Conservation (phyloP, 495 filamentous ascomycete species). For the Lentithecium fluviatile region DNA sequence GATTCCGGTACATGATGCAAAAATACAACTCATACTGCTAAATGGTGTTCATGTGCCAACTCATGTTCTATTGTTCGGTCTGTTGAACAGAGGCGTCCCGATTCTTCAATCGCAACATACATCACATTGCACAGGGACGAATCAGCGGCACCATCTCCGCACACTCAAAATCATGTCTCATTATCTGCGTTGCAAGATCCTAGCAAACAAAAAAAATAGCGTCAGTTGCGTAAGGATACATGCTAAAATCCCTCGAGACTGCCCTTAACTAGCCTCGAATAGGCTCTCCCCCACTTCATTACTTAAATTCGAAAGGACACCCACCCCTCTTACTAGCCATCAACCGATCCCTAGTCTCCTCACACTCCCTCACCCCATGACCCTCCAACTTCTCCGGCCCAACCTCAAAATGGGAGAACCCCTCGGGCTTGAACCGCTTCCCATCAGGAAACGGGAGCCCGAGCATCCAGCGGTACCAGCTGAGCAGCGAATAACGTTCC, state of each 20-base stretch:
- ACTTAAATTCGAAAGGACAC: constrained; percentile 52
- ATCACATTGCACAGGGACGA: no score
- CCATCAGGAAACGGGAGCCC: constrained; percentile 62
- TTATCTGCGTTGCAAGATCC: no score
- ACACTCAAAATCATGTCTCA: no score
- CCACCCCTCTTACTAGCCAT: constrained; percentile 47
- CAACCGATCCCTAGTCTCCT: constrained; percentile 45
- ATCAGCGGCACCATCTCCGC: no score
- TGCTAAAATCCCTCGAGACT: no score
- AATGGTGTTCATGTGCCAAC: background rate
- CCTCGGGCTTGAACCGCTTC: constrained; percentile 56
- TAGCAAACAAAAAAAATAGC: no score
- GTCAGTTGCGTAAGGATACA: no score
- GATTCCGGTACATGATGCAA: constrained; percentile 12
- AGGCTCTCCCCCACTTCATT: background rate
- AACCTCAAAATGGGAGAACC: constrained; percentile 58
- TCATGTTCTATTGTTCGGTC: no score
- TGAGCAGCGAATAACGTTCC: constrained; percentile 59
- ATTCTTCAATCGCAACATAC: no score
- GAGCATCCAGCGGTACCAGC: constrained; percentile 53
- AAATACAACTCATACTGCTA: constrained; percentile 3
- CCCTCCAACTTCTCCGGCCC: constrained; percentile 59
- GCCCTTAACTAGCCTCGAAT: background rate
- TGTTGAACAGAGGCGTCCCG: no score
- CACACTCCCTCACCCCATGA: constrained; percentile 52